phyloP scores from a whole-genome alignment of 1,139 yeast species.

The Suhomyces yuchorum region DNA sequence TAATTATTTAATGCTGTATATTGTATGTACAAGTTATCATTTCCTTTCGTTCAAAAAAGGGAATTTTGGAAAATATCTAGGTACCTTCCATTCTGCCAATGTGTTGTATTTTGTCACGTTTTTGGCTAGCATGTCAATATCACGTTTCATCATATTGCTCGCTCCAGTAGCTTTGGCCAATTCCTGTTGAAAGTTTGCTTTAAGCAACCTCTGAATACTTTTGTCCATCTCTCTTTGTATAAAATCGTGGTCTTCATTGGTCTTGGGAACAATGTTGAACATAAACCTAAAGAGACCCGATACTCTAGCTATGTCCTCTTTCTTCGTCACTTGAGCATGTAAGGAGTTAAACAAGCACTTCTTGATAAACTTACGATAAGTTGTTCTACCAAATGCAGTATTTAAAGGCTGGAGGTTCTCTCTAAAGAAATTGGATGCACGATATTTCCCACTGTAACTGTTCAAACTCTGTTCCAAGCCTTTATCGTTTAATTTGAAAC shows the following conservation, averaged over 20 bases:
- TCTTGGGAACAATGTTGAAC: slow-evolving; percentile 17
- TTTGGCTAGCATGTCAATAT: slow-evolving; percentile 55
- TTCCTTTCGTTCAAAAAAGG: slow-evolving; percentile 20
- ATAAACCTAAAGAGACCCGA: slow-evolving; percentile 31
- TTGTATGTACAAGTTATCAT: not conserved
- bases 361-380: slow-evolving; percentile 32
- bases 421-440: slow-evolving; percentile 26
- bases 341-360: slow-evolving; percentile 25
- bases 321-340: slow-evolving; percentile 16
- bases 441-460: slow-evolving; percentile 33
- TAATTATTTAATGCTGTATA: not conserved
- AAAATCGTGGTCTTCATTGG: slow-evolving; percentile 28
- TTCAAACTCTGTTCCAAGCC: slow-evolving; percentile 25
- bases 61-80: slow-evolving; percentile 23
- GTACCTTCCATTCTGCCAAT: slow-evolving; percentile 14
- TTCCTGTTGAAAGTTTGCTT: slow-evolving; percentile 27
- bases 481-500: slow-evolving; percentile 32
- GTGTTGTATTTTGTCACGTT: slow-evolving; percentile 10
- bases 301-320: slow-evolving; percentile 21
- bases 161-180: slow-evolving; percentile 61
- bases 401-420: slow-evolving; percentile 32
- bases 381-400: slow-evolving; percentile 38
- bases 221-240: slow-evolving; percentile 31
- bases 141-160: slow-evolving; percentile 67
- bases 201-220: slow-evolving; percentile 33